These are phyloP conservation scores for Citrus medica DNA, from an alignment of 345 rosid genomes.

Conservation along the genomic window DNA sequence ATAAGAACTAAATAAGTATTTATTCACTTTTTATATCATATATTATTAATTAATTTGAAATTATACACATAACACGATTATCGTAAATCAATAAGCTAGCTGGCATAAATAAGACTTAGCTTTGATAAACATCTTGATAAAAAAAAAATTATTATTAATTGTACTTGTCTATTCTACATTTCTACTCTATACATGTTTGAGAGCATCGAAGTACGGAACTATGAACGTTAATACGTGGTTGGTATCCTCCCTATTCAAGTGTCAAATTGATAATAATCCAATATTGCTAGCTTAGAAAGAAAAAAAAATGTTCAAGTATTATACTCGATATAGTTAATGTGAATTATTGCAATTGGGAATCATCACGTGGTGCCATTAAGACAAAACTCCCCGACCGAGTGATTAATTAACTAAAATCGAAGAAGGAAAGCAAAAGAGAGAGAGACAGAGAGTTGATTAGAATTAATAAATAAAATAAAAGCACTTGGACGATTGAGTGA, in stretches of 20 bases:
- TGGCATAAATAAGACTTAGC: no score
- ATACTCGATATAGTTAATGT: neutral
- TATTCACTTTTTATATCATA: no score
- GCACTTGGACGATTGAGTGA: conserved; percentile 10
- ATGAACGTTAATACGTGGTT: neutral
- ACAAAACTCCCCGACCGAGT: conserved; percentile 65
- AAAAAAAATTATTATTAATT: no score
- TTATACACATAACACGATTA: no score
- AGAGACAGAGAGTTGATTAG: neutral
- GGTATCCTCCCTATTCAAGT: neutral
- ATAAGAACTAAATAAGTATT: no score
- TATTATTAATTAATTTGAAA: no score
- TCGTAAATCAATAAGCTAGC: no score
- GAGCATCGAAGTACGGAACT: conserved; percentile 3
- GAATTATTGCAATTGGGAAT: conserved; percentile 53
- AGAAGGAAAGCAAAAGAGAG: neutral
- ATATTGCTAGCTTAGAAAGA: neutral
- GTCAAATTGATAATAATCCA: neutral
- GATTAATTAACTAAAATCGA: conserved; percentile 35
- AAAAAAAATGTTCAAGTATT: conserved; percentile 28
- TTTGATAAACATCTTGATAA: no score
- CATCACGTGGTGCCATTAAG: conserved; percentile 94
- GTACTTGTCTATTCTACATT: no score
- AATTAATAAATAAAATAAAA: neutral
- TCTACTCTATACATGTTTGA: neutral